phyloP scores from a whole-genome alignment of 73 alveolate species.

The Loxodes magnus region DNA sequence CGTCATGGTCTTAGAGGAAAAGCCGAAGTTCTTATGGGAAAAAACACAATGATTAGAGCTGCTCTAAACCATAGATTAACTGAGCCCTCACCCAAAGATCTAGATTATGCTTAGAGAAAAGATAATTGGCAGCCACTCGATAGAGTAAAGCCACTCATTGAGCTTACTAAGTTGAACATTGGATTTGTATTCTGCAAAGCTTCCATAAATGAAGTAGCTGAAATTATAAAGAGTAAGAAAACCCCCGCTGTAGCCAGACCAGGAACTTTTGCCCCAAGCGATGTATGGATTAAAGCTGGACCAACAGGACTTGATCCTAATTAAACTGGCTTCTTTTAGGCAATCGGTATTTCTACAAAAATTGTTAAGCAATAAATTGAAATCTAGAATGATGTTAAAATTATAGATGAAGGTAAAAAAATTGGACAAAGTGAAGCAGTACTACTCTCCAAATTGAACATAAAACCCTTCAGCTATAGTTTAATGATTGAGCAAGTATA shows the following conservation, averaged over 20 bases:
- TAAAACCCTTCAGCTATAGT: conserved; percentile 95
- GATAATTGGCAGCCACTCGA: conserved; percentile 40
- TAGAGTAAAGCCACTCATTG: conserved; percentile 20
- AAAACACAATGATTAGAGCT: conserved; percentile 56
- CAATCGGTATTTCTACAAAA: conserved; percentile 88
- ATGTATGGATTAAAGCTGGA: conserved; percentile 96
- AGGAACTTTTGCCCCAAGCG: conserved; percentile 92
- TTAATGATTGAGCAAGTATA: conserved; percentile 69
- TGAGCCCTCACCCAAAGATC: conserved; percentile 32
- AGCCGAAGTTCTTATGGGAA: conserved; percentile 70
- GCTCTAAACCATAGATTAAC: conserved; percentile 35
- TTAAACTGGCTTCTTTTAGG: conserved; percentile 98
- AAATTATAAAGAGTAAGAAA: conserved; percentile 50
- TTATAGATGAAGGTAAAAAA: conserved; percentile 71
- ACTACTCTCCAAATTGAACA: conserved; percentile 87
- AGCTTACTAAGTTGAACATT: conserved; percentile 51
- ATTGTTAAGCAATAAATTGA: conserved; percentile 98
- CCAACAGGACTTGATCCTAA: conserved; percentile 99
- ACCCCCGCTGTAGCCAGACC: conserved; percentile 95
- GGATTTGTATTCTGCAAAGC: conserved; percentile 86
- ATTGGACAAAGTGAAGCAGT: conserved; percentile 93
- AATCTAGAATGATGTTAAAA: conserved; percentile 83
- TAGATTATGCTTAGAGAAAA: conserved; percentile 46
- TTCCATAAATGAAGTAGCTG: conserved; percentile 73
- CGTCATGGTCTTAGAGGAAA: conserved; percentile 50